Conservation (phyloP, 768 basidiomycete species). For the Hygrocybe coccinea region DNA sequence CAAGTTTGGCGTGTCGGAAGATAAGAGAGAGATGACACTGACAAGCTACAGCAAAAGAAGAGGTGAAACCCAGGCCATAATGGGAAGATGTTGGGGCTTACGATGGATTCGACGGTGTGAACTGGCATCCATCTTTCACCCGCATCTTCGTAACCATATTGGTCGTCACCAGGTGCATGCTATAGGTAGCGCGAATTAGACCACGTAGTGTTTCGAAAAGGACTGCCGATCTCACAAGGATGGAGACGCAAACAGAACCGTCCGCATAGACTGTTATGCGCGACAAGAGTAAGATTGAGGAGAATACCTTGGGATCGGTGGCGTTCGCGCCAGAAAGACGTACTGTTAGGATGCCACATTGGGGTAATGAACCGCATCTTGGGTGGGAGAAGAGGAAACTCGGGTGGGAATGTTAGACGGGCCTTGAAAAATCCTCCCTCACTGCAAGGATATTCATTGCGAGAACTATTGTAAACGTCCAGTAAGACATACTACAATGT, state of each 20-base stretch:
- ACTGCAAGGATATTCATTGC: slow-evolving; percentile 36
- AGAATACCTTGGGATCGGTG: slow-evolving; percentile 8
- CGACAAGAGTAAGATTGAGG: background rate
- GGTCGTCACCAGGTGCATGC: slow-evolving; percentile 95
- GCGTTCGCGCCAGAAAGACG: slow-evolving; percentile 1
- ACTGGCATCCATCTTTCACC: slow-evolving; percentile 98
- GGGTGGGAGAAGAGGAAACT: slow-evolving; percentile 87
- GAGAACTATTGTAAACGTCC: slow-evolving; percentile 4
- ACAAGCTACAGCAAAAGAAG: slow-evolving; percentile 57
- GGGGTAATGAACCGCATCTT: slow-evolving; percentile 95
- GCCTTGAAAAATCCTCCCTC: slow-evolving; percentile 98
- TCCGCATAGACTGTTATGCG: slow-evolving; percentile 73
- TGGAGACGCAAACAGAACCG: slow-evolving; percentile 93
- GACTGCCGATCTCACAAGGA: slow-evolving; percentile 54
- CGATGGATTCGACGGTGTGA: slow-evolving; percentile 95
- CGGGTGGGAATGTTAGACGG: slow-evolving; percentile 78
- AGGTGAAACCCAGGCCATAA: slow-evolving; percentile 8
- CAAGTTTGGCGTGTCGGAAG: slow-evolving; percentile 84
- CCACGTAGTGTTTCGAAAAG: slow-evolving; percentile 7
- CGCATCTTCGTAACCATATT: slow-evolving; percentile 95
- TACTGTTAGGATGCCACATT: slow-evolving; percentile 98
- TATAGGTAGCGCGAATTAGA: slow-evolving; percentile 26
- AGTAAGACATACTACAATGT: slow-evolving; percentile 74
- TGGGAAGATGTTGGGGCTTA: slow-evolving; percentile 31
- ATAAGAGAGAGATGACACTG: slow-evolving; percentile 93